Evolutionary conservation across 1,139 yeast species (phyloP).

Genomic region (Pichia sp.): DNA sequence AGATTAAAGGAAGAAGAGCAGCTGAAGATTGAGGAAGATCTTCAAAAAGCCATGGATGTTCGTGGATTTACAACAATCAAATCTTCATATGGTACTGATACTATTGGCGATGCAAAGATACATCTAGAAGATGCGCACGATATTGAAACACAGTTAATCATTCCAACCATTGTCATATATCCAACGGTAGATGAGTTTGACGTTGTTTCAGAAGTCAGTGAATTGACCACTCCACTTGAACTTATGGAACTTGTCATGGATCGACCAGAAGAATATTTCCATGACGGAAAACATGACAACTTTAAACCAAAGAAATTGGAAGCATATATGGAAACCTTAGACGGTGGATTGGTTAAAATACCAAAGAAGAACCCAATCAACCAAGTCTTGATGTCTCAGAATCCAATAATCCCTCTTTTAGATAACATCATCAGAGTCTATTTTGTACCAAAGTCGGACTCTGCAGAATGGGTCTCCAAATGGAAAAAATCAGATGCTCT

Average conservation of each 20-base stretch:
- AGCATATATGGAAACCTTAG: conserved; percentile 70
- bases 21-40: conserved; percentile 30
- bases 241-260: conserved; percentile 47
- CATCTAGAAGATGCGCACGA: conserved; percentile 64
- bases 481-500: conserved; percentile 66
- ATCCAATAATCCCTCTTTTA: conserved; percentile 67
- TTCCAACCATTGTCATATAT: conserved; percentile 75
- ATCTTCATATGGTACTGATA: conserved; percentile 43
- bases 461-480: conserved; percentile 52
- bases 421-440: conserved; percentile 69
- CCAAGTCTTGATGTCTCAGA: conserved; percentile 52
- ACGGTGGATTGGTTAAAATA: conserved; percentile 80
- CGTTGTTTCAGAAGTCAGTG: conserved; percentile 66
- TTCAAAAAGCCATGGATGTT: conserved; percentile 44
- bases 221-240: conserved; percentile 55
- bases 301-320: conserved; percentile 56
- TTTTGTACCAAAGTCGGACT: conserved; percentile 68
- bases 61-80: conserved; percentile 45
- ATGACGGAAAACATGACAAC: conserved; percentile 50
- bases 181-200: conserved; percentile 86
- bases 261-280: conserved; percentile 67
- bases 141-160: conserved; percentile 66
- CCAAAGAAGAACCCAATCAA: conserved; percentile 70
- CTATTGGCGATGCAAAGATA: conserved; percentile 39
- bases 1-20: conserved; percentile 23